Conservation (phyloP, 352 stramenopile genomes). For the Sclerospora graminicola region DNA sequence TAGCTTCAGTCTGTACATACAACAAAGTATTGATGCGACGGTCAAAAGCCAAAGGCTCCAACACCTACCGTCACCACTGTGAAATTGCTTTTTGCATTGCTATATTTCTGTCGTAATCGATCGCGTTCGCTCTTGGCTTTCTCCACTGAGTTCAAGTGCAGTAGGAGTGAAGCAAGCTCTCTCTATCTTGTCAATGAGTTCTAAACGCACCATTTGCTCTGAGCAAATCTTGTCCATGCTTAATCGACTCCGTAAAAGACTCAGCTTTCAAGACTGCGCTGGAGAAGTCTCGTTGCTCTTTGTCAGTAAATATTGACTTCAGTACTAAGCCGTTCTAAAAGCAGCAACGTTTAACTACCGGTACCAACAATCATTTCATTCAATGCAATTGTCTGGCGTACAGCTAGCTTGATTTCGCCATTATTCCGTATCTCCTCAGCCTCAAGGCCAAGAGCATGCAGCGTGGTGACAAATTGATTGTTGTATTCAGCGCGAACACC, state of each 20-base stretch:
- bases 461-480: conserved; percentile 50
- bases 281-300: conserved; percentile 2
- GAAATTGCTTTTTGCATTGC: conserved; percentile 76
- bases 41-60: neutral
- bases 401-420: conserved; percentile 76
- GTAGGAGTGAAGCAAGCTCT: too few species aligned
- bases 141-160: conserved; percentile 7
- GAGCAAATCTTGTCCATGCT: conserved; percentile 7
- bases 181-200: neutral
- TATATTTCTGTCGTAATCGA: conserved; percentile 63
- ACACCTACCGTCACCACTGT: conserved; percentile 43
- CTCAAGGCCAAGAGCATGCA: conserved; percentile 74
- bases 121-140: conserved; percentile 52
- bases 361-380: neutral
- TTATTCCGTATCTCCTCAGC: conserved; percentile 65
- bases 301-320: conserved; percentile 45
- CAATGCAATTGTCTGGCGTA: conserved; percentile 10
- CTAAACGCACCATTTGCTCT: conserved; percentile 13
- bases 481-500: conserved; percentile 67
- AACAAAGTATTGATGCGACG: neutral
- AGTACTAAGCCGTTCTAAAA: conserved; percentile 57
- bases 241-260: neutral
- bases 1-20: conserved; percentile 44
- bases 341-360: neutral
- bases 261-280: neutral